Percentiles rank a stretch among this genome's conserved stretches.
Conservation (phyloP, 2,329 filamentous ascomycete species). For the Monilinia vaccinii-corymbosi region DNA sequence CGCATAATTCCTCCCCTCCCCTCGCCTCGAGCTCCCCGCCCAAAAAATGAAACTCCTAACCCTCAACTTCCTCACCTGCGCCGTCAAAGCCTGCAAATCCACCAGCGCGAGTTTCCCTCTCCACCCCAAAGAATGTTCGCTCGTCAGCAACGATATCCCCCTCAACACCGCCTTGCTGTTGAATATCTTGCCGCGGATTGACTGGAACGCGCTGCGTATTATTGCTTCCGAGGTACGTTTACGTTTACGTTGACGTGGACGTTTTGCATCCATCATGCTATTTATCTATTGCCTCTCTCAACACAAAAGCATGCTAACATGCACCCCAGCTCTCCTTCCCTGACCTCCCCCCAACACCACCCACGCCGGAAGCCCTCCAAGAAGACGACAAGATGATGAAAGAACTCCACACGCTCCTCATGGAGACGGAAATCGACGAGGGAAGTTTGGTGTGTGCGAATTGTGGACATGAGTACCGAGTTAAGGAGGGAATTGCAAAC, state of each 20-base stretch:
- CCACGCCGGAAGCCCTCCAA: conserved; percentile 51
- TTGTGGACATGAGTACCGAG: conserved; percentile 87
- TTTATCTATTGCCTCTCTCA: not conserved
- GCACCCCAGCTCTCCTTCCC: conserved; percentile 67
- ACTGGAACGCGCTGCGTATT: conserved; percentile 73
- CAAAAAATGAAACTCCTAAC: conserved; percentile 91
- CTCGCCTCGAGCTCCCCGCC: no score
- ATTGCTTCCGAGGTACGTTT: conserved; percentile 67
- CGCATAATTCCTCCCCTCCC: not conserved
- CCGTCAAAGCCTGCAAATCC: conserved; percentile 87
- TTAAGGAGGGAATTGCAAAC: conserved; percentile 95
- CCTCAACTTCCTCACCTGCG: conserved; percentile 93
- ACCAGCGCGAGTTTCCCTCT: conserved; percentile 75
- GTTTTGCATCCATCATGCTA: not conserved
- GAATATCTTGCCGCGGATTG: conserved; percentile 78
- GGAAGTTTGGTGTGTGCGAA: conserved; percentile 84
- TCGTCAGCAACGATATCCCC: conserved; percentile 76
- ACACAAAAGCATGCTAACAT: not conserved
- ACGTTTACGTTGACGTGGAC: no score
- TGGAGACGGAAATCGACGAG: conserved; percentile 84
- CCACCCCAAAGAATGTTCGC: conserved; percentile 84
- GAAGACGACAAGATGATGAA: conserved; percentile 60
- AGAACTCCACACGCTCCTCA: conserved; percentile 71
- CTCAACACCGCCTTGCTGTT: conserved; percentile 71
- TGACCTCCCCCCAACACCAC: conserved; percentile 55